Evolutionary conservation across 139 green algal genomes (phyloP), one percentile per base, ranked within the genome.

Genomic region (Protoeuglena noctilucae): DNA sequence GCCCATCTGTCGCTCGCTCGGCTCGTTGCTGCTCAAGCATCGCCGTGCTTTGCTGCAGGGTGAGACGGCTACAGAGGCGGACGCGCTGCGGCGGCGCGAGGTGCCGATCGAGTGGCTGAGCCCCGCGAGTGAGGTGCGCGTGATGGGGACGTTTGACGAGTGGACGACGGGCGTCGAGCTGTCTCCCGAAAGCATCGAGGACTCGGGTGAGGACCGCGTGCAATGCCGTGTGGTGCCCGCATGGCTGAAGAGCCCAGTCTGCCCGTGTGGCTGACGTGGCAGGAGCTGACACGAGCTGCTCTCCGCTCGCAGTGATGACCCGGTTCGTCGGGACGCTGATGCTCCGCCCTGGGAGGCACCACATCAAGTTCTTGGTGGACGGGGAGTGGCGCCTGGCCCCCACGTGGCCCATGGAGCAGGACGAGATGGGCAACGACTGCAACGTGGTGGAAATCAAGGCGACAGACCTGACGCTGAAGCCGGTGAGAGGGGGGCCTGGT

Each of bases 121-220:
- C 34, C 9, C 12, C 34, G 34, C 34, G 34, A 43, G 12, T 12
- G 34, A 43, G 9, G 34, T 43, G 34, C 34, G 34, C 34, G 28
- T 82, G 9, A 75, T 77, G 68, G 75, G 75, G 0, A 53, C 68
- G 31, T 86, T 82, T 58, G 78, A 86, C 57, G 54, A 51, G 25
- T 86, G 78, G 78, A 81, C 71, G 0, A 58, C 61, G 21, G 78
- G 78, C 31, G 51, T 72, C 2, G 64, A 72, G 27, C 56, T 86
- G 19, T 62, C 28, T 18, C 61, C 61, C 12, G 69, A 69, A 26
- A 59, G 74, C 30, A 53, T 78, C 21, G 65, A 66, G 21, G 76
- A 84, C 65, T 60, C 55, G 14, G n/a, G n/a, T n/a, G n/a, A n/a
- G n/a, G n/a, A n/a, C n/a, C n/a, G n/a, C n/a, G n/a, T n/a, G n/a